phyloP scores from a whole-genome alignment of 1,139 yeast genomes.

The Yamadazyma oceani region DNA sequence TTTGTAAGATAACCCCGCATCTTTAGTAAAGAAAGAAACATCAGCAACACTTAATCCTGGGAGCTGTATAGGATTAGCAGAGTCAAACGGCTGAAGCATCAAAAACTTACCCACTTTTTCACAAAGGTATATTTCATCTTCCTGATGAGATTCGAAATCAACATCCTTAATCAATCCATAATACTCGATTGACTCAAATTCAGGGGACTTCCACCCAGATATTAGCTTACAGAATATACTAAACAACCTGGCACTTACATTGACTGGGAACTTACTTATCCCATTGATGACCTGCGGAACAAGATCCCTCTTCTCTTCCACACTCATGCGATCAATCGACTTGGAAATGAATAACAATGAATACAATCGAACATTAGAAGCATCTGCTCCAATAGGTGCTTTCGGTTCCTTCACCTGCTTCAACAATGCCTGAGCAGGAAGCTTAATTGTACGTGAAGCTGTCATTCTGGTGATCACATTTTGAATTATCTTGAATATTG shows the following conservation, averaged over 20 bases:
- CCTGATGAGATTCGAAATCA: constrained; percentile 26
- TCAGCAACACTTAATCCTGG: constrained; percentile 67
- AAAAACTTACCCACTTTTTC: constrained; percentile 55
- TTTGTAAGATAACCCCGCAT: constrained; percentile 63
- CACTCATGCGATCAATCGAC: constrained; percentile 55
- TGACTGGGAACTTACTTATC: constrained; percentile 36
- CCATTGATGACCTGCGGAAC: constrained; percentile 51
- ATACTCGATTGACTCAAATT: constrained; percentile 44
- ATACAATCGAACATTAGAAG: constrained; percentile 59
- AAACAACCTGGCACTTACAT: constrained; percentile 61
- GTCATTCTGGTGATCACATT: constrained; percentile 68
- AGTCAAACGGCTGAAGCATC: constrained; percentile 48
- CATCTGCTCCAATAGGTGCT: constrained; percentile 40
- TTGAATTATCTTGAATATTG: constrained; percentile 66
- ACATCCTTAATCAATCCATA: constrained; percentile 32
- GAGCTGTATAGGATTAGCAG: constrained; percentile 26
- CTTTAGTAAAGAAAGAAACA: constrained; percentile 59
- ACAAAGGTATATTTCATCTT: constrained; percentile 45
- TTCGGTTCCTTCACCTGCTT: constrained; percentile 62
- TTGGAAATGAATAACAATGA: constrained; percentile 65
- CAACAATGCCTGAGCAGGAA: constrained; percentile 65
- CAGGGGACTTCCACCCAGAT: constrained; percentile 50
- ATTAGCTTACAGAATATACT: constrained; percentile 58
- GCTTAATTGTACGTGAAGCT: constrained; percentile 50
- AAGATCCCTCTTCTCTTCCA: constrained; percentile 33